Evolutionary conservation across 805 yeast genomes (phyloP).

Genomic region (Sugiyamaella marilandica): DNA sequence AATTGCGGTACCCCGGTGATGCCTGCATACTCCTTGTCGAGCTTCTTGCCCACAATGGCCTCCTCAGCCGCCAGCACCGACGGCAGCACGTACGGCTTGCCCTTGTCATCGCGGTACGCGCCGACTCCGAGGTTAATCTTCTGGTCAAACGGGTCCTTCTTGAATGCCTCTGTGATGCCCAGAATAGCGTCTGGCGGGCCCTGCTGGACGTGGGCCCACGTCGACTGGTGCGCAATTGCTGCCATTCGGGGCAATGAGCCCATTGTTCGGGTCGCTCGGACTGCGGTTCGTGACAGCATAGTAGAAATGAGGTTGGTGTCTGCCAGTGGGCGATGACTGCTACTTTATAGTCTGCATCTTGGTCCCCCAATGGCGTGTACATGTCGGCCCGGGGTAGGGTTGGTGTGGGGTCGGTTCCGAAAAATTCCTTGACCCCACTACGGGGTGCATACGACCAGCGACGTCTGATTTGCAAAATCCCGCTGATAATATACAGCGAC

Average conservation of each 20-base stretch:
- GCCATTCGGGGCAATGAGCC: background rate
- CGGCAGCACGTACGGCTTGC: conserved; percentile 86
- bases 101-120: conserved; percentile 86
- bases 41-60: conserved; percentile 43
- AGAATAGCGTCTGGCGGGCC: conserved; percentile 85
- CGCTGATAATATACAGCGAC: too few relatives aligned
- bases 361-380: background rate
- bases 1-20: conserved; percentile 73
- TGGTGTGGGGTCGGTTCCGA: conserved; percentile 2
- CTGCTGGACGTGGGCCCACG: conserved; percentile 40
- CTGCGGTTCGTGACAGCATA: background rate
- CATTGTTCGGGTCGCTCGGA: background rate
- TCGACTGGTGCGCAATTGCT: conserved; percentile 19
- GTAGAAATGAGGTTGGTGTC: background rate
- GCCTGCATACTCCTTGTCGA: conserved; percentile 81
- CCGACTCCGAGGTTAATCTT: conserved; percentile 71
- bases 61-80: conserved; percentile 64
- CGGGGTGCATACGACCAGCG: too few relatives aligned
- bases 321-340: background rate
- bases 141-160: conserved; percentile 48
- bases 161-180: conserved; percentile 69
- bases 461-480: too few relatives aligned
- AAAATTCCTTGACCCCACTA: background rate
- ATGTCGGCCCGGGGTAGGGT: conserved; percentile 2
- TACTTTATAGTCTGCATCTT: background rate